Percentiles rank a stretch among this genome's conserved stretches.
Evolutionary conservation across 2,329 filamentous ascomycete genomes (phyloP).

Genomic region (Venturia asperata): DNA sequence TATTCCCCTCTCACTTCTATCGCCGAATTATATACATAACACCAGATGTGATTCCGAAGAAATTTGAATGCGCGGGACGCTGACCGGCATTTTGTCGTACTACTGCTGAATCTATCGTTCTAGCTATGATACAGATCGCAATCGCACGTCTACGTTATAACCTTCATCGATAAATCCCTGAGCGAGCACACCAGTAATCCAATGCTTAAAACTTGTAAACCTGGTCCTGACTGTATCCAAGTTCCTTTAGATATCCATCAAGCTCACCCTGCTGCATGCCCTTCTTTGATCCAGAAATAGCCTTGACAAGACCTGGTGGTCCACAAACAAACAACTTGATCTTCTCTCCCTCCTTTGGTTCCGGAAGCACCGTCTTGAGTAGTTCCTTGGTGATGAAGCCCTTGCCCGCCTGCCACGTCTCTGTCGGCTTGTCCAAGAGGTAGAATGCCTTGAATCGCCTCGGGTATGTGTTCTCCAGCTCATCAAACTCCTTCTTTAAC

Average conservation of each 20-base stretch:
- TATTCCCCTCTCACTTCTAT: no score
- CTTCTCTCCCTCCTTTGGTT: slow-evolving; percentile 76
- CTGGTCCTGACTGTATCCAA: slow-evolving; percentile 80
- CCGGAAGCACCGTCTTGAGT: slow-evolving; percentile 87
- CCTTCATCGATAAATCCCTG: background rate
- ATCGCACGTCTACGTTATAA: background rate
- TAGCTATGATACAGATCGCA: slow-evolving; percentile 5
- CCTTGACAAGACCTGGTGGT: slow-evolving; percentile 87
- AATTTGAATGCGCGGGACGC: no score
- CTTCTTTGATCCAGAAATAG: slow-evolving; percentile 81
- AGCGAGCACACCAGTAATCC: background rate
- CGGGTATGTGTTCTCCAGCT: slow-evolving; percentile 91
- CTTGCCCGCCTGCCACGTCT: slow-evolving; percentile 67
- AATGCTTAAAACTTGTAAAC: slow-evolving; percentile 83
- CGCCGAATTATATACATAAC: no score
- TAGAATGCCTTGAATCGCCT: slow-evolving; percentile 95
- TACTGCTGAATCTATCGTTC: background rate
- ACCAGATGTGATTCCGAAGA: no score
- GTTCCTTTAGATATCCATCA: slow-evolving; percentile 69
- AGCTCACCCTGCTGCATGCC: slow-evolving; percentile 91
- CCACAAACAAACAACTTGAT: slow-evolving; percentile 97
- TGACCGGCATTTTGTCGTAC: no score
- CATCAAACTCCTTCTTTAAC: slow-evolving; percentile 73
- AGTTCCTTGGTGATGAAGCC: slow-evolving; percentile 86
- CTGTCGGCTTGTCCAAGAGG: slow-evolving; percentile 75